These are phyloP conservation scores for Fusarium sp. DNA, from an alignment of 2,329 filamentous ascomycete genomes.

Conservation along the genomic window DNA sequence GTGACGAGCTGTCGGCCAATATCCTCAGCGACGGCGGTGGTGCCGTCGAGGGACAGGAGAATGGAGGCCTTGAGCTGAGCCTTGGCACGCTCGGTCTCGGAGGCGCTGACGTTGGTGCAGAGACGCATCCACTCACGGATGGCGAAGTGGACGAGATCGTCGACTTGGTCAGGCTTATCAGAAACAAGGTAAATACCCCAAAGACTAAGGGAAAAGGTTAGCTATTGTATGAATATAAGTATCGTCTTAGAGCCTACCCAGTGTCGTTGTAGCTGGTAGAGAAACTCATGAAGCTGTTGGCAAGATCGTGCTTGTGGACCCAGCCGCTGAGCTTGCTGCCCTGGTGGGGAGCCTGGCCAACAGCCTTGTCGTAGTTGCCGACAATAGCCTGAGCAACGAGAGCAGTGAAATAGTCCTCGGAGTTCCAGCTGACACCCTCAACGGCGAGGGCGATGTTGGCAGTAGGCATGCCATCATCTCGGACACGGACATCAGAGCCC, in stretches of 20 bases:
- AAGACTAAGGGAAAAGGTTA: conserved; percentile 71
- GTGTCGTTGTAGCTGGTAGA: conserved; percentile 99
- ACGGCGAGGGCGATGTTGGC: conserved; percentile 99
- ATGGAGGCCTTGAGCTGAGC: conserved; percentile 99
- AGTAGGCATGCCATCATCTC: conserved; percentile 95
- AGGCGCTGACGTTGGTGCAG: conserved; percentile 85
- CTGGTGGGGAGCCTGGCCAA: conserved; percentile 97
- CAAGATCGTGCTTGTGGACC: conserved; percentile 93
- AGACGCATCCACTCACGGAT: conserved; percentile 98
- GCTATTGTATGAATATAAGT: conserved; percentile 18
- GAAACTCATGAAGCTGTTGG: conserved; percentile 99
- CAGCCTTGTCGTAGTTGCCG: conserved; percentile 99
- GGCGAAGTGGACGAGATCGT: conserved; percentile 98
- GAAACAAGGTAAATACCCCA: conserved; percentile 99
- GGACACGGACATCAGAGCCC: conserved; percentile 93
- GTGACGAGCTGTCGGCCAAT: conserved; percentile 99
- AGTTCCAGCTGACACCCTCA: conserved; percentile 99
- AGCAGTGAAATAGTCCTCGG: conserved; percentile 98
- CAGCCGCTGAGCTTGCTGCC: conserved; percentile 98
- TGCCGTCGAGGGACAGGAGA: conserved; percentile 95
- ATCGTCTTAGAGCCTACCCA: conserved; percentile 73
- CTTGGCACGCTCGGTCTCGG: conserved; percentile 98
- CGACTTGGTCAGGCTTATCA: conserved; percentile 86
- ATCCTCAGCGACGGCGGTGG: conserved; percentile 96
- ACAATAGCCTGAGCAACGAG: conserved; percentile 98